Evolutionary conservation across 2,329 filamentous ascomycete species (phyloP), one percentile per base, ranked within the genome.

Genomic region (Magnaporthiopsis rhizophila): DNA sequence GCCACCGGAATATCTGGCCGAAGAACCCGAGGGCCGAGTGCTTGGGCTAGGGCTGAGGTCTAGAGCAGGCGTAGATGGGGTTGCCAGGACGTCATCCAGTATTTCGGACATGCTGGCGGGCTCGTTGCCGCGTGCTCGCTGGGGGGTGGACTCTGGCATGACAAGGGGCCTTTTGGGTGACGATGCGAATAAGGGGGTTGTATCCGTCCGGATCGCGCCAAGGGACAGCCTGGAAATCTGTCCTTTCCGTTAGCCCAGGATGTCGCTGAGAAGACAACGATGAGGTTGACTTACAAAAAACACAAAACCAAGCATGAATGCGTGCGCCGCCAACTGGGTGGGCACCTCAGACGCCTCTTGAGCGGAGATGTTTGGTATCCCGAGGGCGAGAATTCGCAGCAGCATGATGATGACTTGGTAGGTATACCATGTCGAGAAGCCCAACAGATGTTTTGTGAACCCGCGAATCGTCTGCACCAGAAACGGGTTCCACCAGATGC

Each of bases 401-500:
- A 81, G 71, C 13, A 91, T 71, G 28, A 87, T 79, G 38, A 89
- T 72, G 1, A 81, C 71, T 70, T 92, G 89, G 66, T 88, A 83
- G 1, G 79, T 80, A 71, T 91, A 90, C 81, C 89, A 89, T 62
- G 85, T 81, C 3, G 79, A 77, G 15, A 90, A 81, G 0, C 88
- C 87, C 3, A 81, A 72, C 38, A 90, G 78, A 65, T 84, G 86
- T 66, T 77, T 81, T 34, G 80, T 83, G 71, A 83, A 89, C 64
- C 85, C 87, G n/a, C 83, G 79, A 45, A 80, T 78, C 3, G 82
- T 83, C 69, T 87, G 80, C 45, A 84, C 80, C 68, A 90, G 84
- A 65, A 82, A 83, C 0, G 87, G 87, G 67, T 90, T 91, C 89
- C 89, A 91, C 82, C 86, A 89, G 15, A 82, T 74, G 3, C 86